phyloP scores from a whole-genome alignment of 169 alveolate genomes.

The Eimeria praecox region DNA sequence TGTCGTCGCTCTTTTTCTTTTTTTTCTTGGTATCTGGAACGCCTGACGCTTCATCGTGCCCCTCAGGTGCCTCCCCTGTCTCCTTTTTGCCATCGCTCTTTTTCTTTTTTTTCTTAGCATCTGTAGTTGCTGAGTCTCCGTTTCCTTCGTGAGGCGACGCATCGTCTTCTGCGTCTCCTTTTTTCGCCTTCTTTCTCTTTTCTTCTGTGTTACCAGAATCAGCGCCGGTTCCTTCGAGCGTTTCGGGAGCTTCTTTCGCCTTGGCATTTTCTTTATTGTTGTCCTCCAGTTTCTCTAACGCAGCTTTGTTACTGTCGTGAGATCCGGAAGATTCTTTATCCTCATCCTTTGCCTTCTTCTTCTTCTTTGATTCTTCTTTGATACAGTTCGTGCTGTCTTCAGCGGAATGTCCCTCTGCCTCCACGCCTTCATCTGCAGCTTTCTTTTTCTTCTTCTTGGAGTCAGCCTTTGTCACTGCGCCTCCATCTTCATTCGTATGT shows the following conservation, averaged over 20 bases:
- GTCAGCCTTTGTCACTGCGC: constrained; percentile 10
- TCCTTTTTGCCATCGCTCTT: background rate
- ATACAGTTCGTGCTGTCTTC: background rate
- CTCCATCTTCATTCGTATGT: background rate
- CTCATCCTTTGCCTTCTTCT: constrained; percentile 29
- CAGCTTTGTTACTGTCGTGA: background rate
- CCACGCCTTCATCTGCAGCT: background rate
- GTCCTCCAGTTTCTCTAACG: background rate
- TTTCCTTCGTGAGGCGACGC: constrained; percentile 14
- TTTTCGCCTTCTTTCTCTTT: constrained; percentile 20
- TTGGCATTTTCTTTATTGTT: constrained; percentile 22
- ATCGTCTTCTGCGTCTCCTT: background rate
- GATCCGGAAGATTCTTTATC: background rate
- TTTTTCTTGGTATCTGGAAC: constrained; percentile 50
- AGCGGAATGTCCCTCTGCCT: background rate
- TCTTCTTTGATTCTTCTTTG: constrained; percentile 31
- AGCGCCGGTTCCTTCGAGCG: background rate
- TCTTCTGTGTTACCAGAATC: background rate
- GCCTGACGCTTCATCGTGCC: background rate
- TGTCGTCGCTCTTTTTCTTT: constrained; percentile 2
- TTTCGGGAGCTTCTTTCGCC: constrained; percentile 34
- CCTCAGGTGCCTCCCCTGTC: background rate
- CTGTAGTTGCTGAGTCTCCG: constrained; percentile 32
- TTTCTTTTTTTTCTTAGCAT: background rate
- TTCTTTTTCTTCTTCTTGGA: constrained; percentile 53